Evolutionary conservation across 495 filamentous ascomycete genomes (phyloP).

Genomic region (Tuber brumale): DNA sequence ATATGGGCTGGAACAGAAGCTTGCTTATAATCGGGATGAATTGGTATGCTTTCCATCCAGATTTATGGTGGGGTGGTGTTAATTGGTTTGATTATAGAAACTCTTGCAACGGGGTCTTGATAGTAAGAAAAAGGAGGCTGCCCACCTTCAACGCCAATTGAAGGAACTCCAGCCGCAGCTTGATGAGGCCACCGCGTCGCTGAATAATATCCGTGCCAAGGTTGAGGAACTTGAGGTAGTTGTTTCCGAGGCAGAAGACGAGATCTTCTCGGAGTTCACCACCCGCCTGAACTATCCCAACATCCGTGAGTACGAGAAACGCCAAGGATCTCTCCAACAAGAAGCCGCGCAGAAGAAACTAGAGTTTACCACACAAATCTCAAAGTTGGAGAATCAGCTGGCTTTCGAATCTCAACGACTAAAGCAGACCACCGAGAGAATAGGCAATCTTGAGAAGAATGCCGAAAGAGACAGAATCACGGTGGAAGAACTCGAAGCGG

Average conservation of each 20-base stretch:
- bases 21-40: constrained; percentile 66
- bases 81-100: neutral
- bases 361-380: constrained; percentile 77
- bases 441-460: constrained; percentile 59
- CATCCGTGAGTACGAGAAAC: constrained; percentile 86
- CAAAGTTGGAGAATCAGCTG: constrained; percentile 68
- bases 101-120: constrained; percentile 71
- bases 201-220: constrained; percentile 59
- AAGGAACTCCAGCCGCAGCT: constrained; percentile 71
- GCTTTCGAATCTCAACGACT: constrained; percentile 69
- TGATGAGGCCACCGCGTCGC: constrained; percentile 58
- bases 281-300: constrained; percentile 75
- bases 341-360: constrained; percentile 79
- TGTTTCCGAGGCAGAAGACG: constrained; percentile 80
- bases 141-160: constrained; percentile 63
- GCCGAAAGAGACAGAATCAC: constrained; percentile 58
- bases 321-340: constrained; percentile 84
- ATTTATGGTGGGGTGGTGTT: constrained; percentile 44
- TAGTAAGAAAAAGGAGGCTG: constrained; percentile 77
- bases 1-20: constrained; percentile 69
- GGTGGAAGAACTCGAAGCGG: constrained; percentile 60
- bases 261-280: constrained; percentile 83
- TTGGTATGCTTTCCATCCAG: constrained; percentile 38
- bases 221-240: constrained; percentile 65
- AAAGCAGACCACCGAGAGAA: constrained; percentile 59